Conservation (phyloP, 2,329 filamentous ascomycete genomes). For the Colletotrichum sojae region DNA sequence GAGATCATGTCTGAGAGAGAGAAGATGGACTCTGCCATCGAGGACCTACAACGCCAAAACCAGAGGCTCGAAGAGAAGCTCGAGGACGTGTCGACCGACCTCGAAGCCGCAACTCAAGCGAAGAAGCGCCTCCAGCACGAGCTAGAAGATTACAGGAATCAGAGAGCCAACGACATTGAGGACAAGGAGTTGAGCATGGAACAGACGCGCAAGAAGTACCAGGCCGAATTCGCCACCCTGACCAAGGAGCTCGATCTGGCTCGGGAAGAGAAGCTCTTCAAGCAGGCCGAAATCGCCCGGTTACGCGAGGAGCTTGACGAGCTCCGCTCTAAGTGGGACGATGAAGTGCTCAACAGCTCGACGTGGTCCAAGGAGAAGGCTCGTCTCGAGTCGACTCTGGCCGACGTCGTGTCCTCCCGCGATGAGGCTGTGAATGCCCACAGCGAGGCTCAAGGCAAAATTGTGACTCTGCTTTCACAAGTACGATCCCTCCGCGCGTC, state of each 20-base stretch:
- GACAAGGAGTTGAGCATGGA: constrained; percentile 97
- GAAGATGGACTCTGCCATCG: constrained; percentile 87
- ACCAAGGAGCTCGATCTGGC: constrained; percentile 95
- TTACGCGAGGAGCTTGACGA: constrained; percentile 97
- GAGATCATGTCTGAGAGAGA: constrained; percentile 93
- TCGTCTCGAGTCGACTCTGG: constrained; percentile 88
- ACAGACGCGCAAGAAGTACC: constrained; percentile 97
- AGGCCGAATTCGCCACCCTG: constrained; percentile 89
- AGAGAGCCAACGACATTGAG: constrained; percentile 95
- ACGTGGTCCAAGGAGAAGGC: constrained; percentile 99
- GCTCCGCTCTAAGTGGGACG: constrained; percentile 95
- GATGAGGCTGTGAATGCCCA: constrained; percentile 95
- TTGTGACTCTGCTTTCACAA: constrained; percentile 90
- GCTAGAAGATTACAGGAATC: constrained; percentile 95
- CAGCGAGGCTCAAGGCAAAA: constrained; percentile 94
- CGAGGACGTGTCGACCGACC: constrained; percentile 91
- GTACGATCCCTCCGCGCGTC: constrained; percentile 86
- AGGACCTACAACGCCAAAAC: constrained; percentile 90
- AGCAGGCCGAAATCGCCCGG: constrained; percentile 87
- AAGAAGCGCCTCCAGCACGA: constrained; percentile 97
- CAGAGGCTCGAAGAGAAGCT: constrained; percentile 92
- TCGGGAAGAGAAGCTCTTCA: constrained; percentile 88
- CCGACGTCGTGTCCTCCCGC: constrained; percentile 90
- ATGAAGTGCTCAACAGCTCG: constrained; percentile 96
- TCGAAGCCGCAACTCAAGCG: constrained; percentile 86